Conservation (phyloP, 1,139 yeast genomes). For the Magnusiomyces suaveolens region DNA sequence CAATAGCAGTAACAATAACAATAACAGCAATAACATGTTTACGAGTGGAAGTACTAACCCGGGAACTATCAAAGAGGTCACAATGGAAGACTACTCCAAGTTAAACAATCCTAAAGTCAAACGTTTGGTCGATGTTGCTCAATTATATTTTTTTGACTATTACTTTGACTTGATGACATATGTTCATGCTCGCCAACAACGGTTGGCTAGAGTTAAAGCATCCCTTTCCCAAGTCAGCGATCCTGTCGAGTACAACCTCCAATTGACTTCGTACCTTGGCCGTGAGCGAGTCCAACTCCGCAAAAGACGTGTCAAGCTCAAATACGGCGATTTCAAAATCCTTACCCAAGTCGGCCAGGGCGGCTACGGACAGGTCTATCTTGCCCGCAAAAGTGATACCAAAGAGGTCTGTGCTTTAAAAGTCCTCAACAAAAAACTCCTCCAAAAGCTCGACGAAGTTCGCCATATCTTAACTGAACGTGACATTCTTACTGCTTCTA, state of each 20-base stretch:
- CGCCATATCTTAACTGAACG: slow-evolving; percentile 93
- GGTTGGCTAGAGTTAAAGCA: slow-evolving; percentile 57
- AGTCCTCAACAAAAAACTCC: slow-evolving; percentile 75
- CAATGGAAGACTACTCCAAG: slow-evolving; percentile 35
- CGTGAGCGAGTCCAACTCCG: slow-evolving; percentile 79
- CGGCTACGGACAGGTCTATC: slow-evolving; percentile 68
- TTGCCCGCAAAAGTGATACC: slow-evolving; percentile 90
- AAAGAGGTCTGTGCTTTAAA: slow-evolving; percentile 93
- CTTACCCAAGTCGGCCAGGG: slow-evolving; percentile 99
- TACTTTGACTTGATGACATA: slow-evolving; percentile 95
- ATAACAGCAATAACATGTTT: slow-evolving; percentile 33
- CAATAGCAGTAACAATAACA: too few species aligned
- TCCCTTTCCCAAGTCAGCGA: slow-evolving; percentile 43
- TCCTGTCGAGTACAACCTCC: slow-evolving; percentile 46
- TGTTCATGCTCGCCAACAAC: slow-evolving; percentile 75
- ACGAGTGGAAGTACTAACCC: slow-evolving; percentile 4
- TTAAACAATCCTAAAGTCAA: slow-evolving; percentile 70
- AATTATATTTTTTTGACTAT: slow-evolving; percentile 73
- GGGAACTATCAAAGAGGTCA: slow-evolving; percentile 5
- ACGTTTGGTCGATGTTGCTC: slow-evolving; percentile 76
- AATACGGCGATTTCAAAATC: slow-evolving; percentile 90
- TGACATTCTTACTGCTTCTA: slow-evolving; percentile 87
- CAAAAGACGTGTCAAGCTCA: slow-evolving; percentile 82
- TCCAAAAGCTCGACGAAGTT: slow-evolving; percentile 87
- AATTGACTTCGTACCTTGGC: slow-evolving; percentile 75